A percentile compares a stretch with the other conserved stretches of the same genome.
phyloP scores from a whole-genome alignment of 345 rosid species.

The Arabidopsis arenosa region DNA sequence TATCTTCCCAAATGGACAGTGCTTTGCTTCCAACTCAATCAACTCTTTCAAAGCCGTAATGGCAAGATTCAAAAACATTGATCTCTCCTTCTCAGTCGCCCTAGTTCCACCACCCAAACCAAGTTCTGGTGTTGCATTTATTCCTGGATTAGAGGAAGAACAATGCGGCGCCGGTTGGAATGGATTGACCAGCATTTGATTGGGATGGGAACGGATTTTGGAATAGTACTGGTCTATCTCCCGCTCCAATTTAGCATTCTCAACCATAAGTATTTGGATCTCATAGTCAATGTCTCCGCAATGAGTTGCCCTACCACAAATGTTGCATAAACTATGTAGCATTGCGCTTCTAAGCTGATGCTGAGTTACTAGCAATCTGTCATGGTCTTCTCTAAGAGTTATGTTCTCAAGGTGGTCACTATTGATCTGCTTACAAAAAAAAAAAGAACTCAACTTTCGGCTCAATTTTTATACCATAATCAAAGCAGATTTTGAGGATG shows the following conservation, averaged over 20 bases:
- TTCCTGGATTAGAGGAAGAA: conserved; percentile 5
- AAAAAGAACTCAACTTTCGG: not conserved
- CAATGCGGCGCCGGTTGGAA: conserved; percentile 22
- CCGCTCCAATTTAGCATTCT: conserved; percentile 57
- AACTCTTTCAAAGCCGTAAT: conserved; percentile 62
- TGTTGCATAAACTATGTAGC: conserved; percentile 50
- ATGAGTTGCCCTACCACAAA: conserved; percentile 53
- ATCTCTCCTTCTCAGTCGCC: not conserved
- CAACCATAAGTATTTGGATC: conserved; percentile 49
- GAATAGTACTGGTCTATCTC: conserved; percentile 40
- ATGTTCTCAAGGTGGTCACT: conserved; percentile 55
- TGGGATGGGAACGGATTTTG: conserved; percentile 40
- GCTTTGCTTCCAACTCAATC: conserved; percentile 49
- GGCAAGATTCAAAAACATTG: conserved; percentile 50
- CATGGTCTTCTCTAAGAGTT: conserved; percentile 55
- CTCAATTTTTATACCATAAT: not conserved
- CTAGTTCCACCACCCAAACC: conserved; percentile 36
- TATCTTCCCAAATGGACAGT: conserved; percentile 56
- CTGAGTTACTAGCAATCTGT: conserved; percentile 54
- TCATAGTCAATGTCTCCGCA: conserved; percentile 37
- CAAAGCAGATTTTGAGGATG: not conserved
- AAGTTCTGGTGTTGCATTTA: conserved; percentile 8
- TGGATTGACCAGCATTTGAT: conserved; percentile 48
- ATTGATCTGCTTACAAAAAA: conserved; percentile 51
- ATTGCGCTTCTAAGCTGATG: conserved; percentile 47